Base-by-base conservation (phyloP, 495 filamentous ascomycete species). In the Tuber indicum region DNA sequence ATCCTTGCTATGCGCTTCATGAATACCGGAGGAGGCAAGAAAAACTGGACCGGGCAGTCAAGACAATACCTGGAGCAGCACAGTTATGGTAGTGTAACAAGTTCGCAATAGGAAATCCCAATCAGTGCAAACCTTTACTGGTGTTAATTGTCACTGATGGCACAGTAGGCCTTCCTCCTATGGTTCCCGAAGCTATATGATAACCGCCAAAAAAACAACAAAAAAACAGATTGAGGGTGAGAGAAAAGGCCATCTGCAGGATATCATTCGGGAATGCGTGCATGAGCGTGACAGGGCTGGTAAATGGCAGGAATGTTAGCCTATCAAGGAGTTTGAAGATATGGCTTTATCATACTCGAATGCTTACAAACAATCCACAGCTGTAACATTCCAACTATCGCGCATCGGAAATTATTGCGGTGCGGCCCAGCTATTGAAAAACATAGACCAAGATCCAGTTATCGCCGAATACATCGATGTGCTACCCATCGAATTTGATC, bases 331-430 rank as follows among this genome's bases (percentile, higher is more conserved):
- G n/a, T n/a, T n/a, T n/a, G n/a, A n/a, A n/a, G n/a, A n/a, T n/a
- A n/a, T n/a, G n/a, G n/a, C n/a, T n/a, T n/a, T n/a, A n/a, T n/a
- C n/a, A n/a, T n/a, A n/a, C n/a, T n/a, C n/a, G n/a, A n/a, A n/a
- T n/a, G n/a, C n/a, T n/a, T n/a, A n/a, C n/a, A n/a, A n/a, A n/a
- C n/a, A n/a, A n/a, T n/a, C n/a, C n/a, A n/a, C n/a, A 74, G 88
- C 88, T 2, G 82, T 91, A 62, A 84, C 88, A 0, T 92, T 91
- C 86, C 89, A 91, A 77, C 91, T 92, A 83, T 89, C 90, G 19
- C 89, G 91, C 80, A 91, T 92, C 66, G 91, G 91, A 75, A 90
- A 90, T 75, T 90, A 92, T 78, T 82, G 85, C 78, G 86, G 87
- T 74, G 91, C 90, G 14, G 86, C 87, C 41, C 87, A 89, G 71